Evolutionary conservation across 176 grass and related monocot genomes (phyloP), one percentile per base, ranked within the genome.

Genomic region (Tillandsia fasciculata): DNA sequence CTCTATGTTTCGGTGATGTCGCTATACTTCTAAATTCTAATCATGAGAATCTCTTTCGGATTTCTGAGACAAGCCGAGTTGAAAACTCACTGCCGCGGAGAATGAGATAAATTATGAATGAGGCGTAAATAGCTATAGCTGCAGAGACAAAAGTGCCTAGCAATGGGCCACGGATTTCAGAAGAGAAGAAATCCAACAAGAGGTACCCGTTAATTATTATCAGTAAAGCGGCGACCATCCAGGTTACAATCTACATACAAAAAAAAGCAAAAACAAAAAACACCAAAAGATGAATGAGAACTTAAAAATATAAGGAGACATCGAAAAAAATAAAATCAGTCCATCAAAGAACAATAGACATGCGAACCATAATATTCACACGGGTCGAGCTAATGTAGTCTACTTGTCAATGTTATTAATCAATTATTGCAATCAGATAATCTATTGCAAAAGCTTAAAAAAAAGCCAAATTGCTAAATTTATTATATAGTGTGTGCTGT

Each of bases 191-290:
- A 70, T 93, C 94, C 74, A 99, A 49, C 83, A 99, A 73, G 22
- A 99, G 84, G 65, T 93, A 93, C 14, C 84, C 84, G 1, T 99
- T 99, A 78, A 99, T 93, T 26, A 79, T 84, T 54, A 99, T 93
- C 57, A 99, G 64, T 11, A 93, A 69, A n/a, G 89, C 70, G 1
- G 89, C 87, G 9, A 99, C 89, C 9, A 80, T 91, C 94, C 94
- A 99, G 11, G 89, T 93, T 70, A 93, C 72, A 54, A 82, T 85
- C 94, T 99, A 74, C 69, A 56, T 63, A 70, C 77, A 76, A 52
- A 76, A 58, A 8, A 13, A 59, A 59, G 1, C 22, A 59, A n/a
- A 7, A 18, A 61, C 0, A n/a, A 1, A 58, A 13, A 7, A 61
- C 17, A 18, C 10, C 4, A 22, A 61, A n/a, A 61, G 6, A 61